Evolutionary conservation across 257 asterid genomes (phyloP).

Genomic region (Solanum etuberosum): DNA sequence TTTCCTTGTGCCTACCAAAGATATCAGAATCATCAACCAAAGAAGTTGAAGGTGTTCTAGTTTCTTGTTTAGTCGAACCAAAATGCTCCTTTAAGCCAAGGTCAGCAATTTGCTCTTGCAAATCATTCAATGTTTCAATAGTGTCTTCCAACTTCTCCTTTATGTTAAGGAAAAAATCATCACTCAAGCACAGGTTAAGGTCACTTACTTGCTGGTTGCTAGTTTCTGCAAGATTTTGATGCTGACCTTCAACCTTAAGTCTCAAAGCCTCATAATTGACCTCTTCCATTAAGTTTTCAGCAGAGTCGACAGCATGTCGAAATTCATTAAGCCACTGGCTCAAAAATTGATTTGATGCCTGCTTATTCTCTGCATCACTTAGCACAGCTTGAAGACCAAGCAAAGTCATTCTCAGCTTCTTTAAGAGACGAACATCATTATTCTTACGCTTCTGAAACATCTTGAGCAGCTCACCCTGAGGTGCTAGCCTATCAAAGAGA

Average conservation of each 20-base stretch:
- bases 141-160: neutral
- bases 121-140: neutral
- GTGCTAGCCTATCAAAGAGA: neutral
- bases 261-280: neutral
- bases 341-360: neutral
- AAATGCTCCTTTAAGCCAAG: neutral
- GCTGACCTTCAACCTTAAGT: neutral
- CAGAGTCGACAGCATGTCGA: neutral
- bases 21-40: neutral
- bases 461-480: neutral
- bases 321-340: constrained; percentile 8
- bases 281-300: neutral
- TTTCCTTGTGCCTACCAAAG: neutral
- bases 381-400: constrained; percentile 1
- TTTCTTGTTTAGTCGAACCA: neutral
- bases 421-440: neutral
- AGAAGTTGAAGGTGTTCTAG: constrained; percentile 5
- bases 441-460: neutral
- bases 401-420: neutral
- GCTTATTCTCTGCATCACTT: constrained; percentile 7
- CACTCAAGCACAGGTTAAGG: neutral
- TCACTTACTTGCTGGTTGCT: neutral
- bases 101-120: neutral
- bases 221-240: neutral
- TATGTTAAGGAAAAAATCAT: neutral